phyloP scores from a whole-genome alignment of 805 yeast species.

The Kazachstania psychrophila region DNA sequence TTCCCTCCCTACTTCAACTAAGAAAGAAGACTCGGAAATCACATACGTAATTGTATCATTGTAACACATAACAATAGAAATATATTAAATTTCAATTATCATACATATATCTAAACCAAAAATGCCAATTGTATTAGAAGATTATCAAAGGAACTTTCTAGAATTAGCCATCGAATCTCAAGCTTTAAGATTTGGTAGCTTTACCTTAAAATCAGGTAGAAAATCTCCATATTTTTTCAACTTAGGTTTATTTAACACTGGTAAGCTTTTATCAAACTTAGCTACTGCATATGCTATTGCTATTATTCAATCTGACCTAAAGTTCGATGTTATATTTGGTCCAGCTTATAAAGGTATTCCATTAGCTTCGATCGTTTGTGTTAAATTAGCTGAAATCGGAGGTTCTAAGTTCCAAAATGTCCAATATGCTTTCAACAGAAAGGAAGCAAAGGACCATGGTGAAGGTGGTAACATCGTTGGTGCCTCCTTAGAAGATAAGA shows the following conservation, averaged over 20 bases:
- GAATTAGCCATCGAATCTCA: conserved; percentile 72
- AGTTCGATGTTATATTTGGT: conserved; percentile 88
- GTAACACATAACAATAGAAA: too few relatives aligned
- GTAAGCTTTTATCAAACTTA: conserved; percentile 64
- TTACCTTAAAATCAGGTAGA: conserved; percentile 88
- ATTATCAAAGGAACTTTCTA: conserved; percentile 58
- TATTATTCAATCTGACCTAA: conserved; percentile 68
- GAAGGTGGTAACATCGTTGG: conserved; percentile 97
- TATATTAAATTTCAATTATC: too few relatives aligned
- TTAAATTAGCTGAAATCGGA: conserved; percentile 84
- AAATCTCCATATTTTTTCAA: conserved; percentile 94
- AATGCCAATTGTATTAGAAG: conserved; percentile 24
- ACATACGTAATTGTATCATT: too few relatives aligned
- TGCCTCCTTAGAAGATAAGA: conserved; percentile 57
- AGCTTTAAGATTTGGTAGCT: conserved; percentile 80
- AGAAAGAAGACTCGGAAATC: too few relatives aligned
- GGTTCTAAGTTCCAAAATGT: conserved; percentile 64
- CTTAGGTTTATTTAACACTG: conserved; percentile 81
- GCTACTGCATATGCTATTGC: conserved; percentile 87
- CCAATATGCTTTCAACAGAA: conserved; percentile 91
- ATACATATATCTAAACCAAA: too few relatives aligned
- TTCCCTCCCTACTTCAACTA: too few relatives aligned
- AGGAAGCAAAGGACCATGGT: conserved; percentile 95
- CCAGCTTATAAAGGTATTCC: conserved; percentile 99
- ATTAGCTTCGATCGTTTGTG: conserved; percentile 84